phyloP scores from a whole-genome alignment of 108 stramenopile genomes.

The Cyclotella baltica region DNA sequence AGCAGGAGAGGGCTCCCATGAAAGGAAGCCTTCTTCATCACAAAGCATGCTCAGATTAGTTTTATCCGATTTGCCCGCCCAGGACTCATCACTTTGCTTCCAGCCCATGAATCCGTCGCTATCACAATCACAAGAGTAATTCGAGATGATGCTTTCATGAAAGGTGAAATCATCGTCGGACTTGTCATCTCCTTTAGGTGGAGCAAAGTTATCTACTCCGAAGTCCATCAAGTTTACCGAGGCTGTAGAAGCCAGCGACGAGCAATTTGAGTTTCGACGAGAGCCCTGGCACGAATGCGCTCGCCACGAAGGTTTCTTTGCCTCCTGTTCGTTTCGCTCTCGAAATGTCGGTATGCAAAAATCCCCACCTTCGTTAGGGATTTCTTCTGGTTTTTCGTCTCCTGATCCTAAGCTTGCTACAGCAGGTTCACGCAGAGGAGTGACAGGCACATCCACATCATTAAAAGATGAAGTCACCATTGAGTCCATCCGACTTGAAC shows the following conservation, averaged over 20 bases:
- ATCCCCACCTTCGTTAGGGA: too few species aligned
- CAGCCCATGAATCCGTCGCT: conserved; percentile 31
- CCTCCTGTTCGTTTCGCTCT: too few species aligned
- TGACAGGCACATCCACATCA: neutral
- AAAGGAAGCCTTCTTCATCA: neutral
- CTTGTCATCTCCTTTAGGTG: neutral
- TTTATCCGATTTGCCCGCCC: neutral
- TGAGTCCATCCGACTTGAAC: neutral
- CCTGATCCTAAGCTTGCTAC: neutral
- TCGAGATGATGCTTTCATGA: neutral
- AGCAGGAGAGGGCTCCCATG: neutral
- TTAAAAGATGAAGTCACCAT: neutral
- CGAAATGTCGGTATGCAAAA: too few species aligned
- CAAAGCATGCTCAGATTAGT: neutral
- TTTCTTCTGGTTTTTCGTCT: too few species aligned
- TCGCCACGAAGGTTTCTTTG: too few species aligned
- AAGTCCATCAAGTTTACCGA: conserved; percentile 25
- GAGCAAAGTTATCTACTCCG: conserved; percentile 2
- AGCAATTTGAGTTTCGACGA: neutral
- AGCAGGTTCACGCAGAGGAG: neutral
- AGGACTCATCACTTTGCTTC: conserved; percentile 1
- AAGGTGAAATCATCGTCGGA: neutral
- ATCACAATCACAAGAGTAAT: neutral
- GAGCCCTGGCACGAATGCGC: neutral
- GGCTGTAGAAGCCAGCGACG: neutral